Conservation (phyloP, 2,329 filamentous ascomycete species). For the Lecanosticta acicola region DNA sequence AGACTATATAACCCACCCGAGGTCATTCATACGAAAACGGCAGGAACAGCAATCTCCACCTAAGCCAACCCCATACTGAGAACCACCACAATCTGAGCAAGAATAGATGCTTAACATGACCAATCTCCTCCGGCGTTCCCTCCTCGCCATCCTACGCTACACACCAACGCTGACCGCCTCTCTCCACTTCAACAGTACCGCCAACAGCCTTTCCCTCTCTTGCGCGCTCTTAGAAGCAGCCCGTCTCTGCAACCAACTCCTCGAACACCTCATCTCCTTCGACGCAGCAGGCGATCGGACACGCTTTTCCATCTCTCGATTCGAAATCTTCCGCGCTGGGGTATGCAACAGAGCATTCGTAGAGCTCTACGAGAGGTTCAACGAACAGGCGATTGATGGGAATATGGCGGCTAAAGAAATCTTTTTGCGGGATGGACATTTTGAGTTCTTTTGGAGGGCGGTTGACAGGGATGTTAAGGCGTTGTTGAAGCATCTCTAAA, state of each 20-base stretch:
- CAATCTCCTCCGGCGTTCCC: not conserved
- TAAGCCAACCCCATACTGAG: not conserved
- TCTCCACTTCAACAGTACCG: not conserved
- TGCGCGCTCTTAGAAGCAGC: slow-evolving; percentile 2
- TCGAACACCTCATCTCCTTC: slow-evolving; percentile 4
- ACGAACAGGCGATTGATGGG: not conserved
- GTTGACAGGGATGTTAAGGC: not conserved
- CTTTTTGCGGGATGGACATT: not conserved
- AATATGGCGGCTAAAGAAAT: not conserved
- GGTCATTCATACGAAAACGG: too few relatives aligned
- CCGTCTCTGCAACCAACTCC: slow-evolving; percentile 1
- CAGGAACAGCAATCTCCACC: not conserved
- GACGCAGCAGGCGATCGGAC: not conserved
- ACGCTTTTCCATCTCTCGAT: not conserved
- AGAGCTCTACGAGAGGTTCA: not conserved
- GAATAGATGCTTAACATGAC: not conserved
- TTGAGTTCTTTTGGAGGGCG: not conserved
- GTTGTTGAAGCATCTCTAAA: not conserved
- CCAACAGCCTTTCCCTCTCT: not conserved
- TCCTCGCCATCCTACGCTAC: too few relatives aligned
- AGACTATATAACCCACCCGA: too few relatives aligned
- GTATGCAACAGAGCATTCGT: slow-evolving; percentile 1
- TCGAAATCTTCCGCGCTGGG: not conserved
- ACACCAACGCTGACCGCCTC: not conserved
- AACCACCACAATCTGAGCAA: too few relatives aligned